These are phyloP conservation scores for Papiliotrema flavescens DNA, from an alignment of 1,284 basidiomycete genomes.

Conservation along the genomic window DNA sequence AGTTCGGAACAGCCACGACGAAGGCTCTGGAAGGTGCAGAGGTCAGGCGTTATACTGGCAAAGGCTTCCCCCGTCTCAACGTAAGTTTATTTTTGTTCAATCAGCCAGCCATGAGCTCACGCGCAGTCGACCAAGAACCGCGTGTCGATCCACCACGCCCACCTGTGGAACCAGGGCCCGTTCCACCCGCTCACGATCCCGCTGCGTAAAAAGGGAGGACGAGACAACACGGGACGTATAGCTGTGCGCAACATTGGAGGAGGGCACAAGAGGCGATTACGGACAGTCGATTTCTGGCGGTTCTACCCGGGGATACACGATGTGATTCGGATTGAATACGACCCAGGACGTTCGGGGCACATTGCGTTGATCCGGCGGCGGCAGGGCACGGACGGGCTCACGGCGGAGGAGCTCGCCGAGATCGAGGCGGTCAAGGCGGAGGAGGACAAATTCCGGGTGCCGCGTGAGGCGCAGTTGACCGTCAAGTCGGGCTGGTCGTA, in stretches of 20 bases:
- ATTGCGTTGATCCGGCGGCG: constrained; percentile 70
- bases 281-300: constrained; percentile 83
- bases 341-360: constrained; percentile 89
- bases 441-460: constrained; percentile 6
- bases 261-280: constrained; percentile 81
- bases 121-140: constrained; percentile 73
- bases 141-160: constrained; percentile 70
- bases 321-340: constrained; percentile 93
- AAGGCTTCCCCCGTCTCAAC: constrained; percentile 4
- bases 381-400: constrained; percentile 32
- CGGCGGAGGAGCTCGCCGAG: constrained; percentile 10
- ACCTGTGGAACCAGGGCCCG: constrained; percentile 76
- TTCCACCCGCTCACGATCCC: constrained; percentile 78
- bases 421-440: constrained; percentile 1
- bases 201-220: constrained; percentile 78
- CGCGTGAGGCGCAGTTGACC: constrained; percentile 20
- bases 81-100: background rate
- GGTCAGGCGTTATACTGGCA: constrained; percentile 1
- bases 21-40: background rate
- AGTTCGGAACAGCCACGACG: background rate
- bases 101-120: background rate
- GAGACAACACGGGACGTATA: constrained; percentile 76
- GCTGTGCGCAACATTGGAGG: constrained; percentile 88
- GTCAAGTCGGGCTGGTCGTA: constrained; percentile 60
- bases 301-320: constrained; percentile 73